Conservation (phyloP, 164 flowering plant genomes). For the Kingdonia uniflora region DNA sequence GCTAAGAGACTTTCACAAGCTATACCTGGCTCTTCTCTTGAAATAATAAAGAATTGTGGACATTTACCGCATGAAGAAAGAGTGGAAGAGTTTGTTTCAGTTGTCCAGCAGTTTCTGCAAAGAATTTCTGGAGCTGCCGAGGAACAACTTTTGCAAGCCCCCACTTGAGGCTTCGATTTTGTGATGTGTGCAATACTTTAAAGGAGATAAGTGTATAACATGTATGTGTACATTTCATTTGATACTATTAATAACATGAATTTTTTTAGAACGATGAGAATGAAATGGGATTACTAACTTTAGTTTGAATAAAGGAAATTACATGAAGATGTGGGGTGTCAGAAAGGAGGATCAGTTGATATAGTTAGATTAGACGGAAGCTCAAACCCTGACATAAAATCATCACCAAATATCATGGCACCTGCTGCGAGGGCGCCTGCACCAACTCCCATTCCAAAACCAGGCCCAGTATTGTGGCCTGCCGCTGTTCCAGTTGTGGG, state of each 20-base stretch:
- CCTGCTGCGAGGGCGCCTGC: conserved; percentile 81
- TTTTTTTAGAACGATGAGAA: no score
- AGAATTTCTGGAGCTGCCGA: no score
- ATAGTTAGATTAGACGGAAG: conserved; percentile 19
- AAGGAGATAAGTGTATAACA: no score
- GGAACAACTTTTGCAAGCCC: no score
- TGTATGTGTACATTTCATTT: no score
- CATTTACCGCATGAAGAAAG: conserved; percentile 94
- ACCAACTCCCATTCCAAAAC: conserved; percentile 36
- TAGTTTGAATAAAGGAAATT: no score
- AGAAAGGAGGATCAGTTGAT: conserved; percentile 16
- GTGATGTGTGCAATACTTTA: no score
- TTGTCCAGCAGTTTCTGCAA: conserved; percentile 58
- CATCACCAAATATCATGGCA: conserved; percentile 72
- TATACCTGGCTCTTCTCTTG: conserved; percentile 56
- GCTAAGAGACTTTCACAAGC: conserved; percentile 57
- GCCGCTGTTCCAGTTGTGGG: conserved; percentile 34
- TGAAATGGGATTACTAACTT: no score
- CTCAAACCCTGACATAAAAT: conserved; percentile 65
- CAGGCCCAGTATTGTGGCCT: conserved; percentile 29
- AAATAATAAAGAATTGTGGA: conserved; percentile 77
- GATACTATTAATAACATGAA: no score
- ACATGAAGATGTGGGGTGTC: neutral
- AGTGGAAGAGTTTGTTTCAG: conserved; percentile 53
- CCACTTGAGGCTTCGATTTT: no score